Conservation (phyloP, 805 yeast species). For the Hanseniaspora guilliermondii region DNA sequence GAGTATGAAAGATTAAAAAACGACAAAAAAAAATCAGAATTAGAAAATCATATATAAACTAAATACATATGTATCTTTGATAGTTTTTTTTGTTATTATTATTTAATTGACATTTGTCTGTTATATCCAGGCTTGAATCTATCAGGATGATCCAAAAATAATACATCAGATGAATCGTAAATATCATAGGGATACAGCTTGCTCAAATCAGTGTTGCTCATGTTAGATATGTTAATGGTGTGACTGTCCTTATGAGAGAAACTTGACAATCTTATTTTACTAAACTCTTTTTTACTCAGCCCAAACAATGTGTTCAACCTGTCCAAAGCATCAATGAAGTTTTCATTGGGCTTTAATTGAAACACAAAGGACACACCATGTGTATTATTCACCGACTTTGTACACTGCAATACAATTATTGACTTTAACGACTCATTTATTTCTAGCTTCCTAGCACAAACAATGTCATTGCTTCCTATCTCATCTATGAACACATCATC, state of each 20-base stretch:
- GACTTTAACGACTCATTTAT: conserved; percentile 30
- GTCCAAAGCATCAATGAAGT: conserved; percentile 44
- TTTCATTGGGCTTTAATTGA: conserved; percentile 56
- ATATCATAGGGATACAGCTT: conserved; percentile 42
- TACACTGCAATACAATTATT: conserved; percentile 63
- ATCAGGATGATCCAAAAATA: conserved; percentile 84
- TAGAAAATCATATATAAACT: not conserved
- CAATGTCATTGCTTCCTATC: conserved; percentile 37
- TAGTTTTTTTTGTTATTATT: not conserved
- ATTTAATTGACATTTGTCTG: conserved; percentile 48
- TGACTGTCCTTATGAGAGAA: conserved; percentile 27
- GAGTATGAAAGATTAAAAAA: conserved; percentile 14
- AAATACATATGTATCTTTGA: too few relatives aligned
- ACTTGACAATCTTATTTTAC: conserved; percentile 47
- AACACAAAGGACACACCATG: conserved; percentile 86
- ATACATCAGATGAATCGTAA: conserved; percentile 36
- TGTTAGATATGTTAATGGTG: conserved; percentile 30
- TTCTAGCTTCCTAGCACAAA: conserved; percentile 32
- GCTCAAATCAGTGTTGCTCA: conserved; percentile 38
- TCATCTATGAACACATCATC: conserved; percentile 30
- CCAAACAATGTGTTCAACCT: conserved; percentile 64
- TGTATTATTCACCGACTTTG: conserved; percentile 47
- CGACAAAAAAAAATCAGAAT: too few relatives aligned
- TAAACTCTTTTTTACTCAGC: conserved; percentile 65
- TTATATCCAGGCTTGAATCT: conserved; percentile 46